phyloP scores from a whole-genome alignment of 2,329 filamentous ascomycete species.

The Aspergillus pseudonomiae region DNA sequence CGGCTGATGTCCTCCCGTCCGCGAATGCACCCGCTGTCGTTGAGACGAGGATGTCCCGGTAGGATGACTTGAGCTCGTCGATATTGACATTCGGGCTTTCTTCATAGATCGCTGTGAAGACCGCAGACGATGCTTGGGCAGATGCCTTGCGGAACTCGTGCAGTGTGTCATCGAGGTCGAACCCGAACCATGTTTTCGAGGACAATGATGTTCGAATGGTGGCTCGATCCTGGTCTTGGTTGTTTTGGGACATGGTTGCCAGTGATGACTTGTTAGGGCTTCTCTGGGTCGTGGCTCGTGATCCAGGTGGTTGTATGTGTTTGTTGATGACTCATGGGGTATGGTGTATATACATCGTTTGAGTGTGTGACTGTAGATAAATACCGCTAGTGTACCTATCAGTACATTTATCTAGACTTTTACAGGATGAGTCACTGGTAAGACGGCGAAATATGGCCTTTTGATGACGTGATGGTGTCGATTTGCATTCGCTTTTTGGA shows the following conservation, averaged over 20 bases:
- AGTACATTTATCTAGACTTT: too few relatives aligned
- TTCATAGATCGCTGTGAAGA: slow-evolving; percentile 36
- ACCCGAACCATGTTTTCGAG: slow-evolving; percentile 43
- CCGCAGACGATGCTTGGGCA: slow-evolving; percentile 34
- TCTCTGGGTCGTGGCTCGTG: not conserved
- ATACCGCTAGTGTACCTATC: too few relatives aligned
- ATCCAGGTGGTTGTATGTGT: not conserved
- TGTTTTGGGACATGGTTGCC: not conserved
- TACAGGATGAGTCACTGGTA: too few relatives aligned
- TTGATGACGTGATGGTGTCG: too few relatives aligned
- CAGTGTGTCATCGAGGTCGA: slow-evolving; percentile 55
- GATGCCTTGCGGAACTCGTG: slow-evolving; percentile 52
- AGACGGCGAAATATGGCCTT: too few relatives aligned
- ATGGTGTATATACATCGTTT: too few relatives aligned
- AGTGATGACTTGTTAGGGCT: not conserved
- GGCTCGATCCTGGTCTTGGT: too few relatives aligned
- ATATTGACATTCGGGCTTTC: slow-evolving; percentile 9
- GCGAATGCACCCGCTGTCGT: slow-evolving; percentile 47
- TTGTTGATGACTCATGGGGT: too few relatives aligned
- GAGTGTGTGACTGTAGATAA: too few relatives aligned
- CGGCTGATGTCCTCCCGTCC: slow-evolving; percentile 48
- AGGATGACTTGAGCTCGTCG: slow-evolving; percentile 25
- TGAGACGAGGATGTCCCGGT: slow-evolving; percentile 37
- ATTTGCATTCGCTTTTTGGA: too few relatives aligned
- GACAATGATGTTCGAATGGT: not conserved